Base-by-base conservation (phyloP, 177 flowering plant species). In the Vitis hybrid region DNA sequence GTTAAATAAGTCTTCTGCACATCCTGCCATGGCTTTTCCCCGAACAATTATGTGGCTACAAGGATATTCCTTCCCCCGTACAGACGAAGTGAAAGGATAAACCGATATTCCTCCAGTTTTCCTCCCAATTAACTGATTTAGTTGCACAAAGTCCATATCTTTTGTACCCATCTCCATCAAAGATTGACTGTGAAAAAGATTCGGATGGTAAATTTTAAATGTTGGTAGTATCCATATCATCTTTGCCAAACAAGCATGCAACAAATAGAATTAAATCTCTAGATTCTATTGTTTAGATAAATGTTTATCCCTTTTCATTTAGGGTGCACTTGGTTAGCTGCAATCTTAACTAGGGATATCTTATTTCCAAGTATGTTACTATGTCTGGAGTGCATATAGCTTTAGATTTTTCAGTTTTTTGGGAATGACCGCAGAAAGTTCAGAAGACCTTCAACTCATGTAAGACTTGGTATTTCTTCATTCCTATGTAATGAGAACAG, bases 81-180 rank as follows among this genome's bases (percentile, higher is more conserved):
- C 65, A 48, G 99, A 89, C 77, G 99, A 96, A 15, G 94, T 92
- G 68, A 85, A 81, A 17, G 98, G 99, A 78, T 87, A 93, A 67
- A 96, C 88, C 56, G 99, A 96, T 71, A 96, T 92, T 72, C 99
- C 99, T 72, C 99, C 99, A 26, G 99, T 96, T 81, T 92, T 96
- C 75, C 98, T 87, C 71, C 99, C 99, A 81, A 96, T 91, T 68
- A 96, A 86, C 81, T 91, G 99, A 76, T 89, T 96, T 67, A 96
- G 90, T 76, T 96, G 98, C 71, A 96, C 94, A 75, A 96, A 96
- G 58, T 83, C 88, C 89, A 92, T 50, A 72, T 96, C 97, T 75
- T 92, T 91, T 56, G 98, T 96, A 54, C 99, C 99, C 99, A 96
- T 96, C 91, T 96, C 98, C 81, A 89, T 78, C 84, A 96, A 82